Conservation (phyloP, 2,329 filamentous ascomycete genomes). For the Fusarium oligoseptatum region DNA sequence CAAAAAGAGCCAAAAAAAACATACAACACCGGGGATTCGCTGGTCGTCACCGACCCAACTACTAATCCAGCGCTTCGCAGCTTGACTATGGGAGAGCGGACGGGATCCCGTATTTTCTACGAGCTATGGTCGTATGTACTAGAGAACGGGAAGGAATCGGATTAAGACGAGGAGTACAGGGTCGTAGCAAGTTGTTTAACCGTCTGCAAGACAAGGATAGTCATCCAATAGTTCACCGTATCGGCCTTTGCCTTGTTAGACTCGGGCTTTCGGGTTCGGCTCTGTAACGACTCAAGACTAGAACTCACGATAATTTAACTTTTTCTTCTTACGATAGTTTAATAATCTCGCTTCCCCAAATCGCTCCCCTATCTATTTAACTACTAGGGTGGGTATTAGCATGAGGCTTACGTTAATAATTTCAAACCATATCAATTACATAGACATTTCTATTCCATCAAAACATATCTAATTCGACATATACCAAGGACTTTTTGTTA, state of each 20-base stretch:
- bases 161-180: not conserved
- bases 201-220: not conserved
- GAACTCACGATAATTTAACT: not conserved
- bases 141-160: not conserved
- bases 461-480: not conserved
- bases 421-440: not conserved
- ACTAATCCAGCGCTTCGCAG: constrained; percentile 10
- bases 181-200: not conserved
- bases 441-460: not conserved
- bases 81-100: constrained; percentile 9
- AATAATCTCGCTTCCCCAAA: not conserved
- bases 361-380: not conserved
- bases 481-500: not conserved
- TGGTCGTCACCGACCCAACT: constrained; percentile 10
- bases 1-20: not conserved
- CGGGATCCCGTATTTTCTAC: constrained; percentile 11
- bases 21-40: constrained; percentile 18
- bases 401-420: not conserved
- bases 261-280: not conserved
- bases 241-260: not conserved
- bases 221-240: not conserved
- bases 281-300: not conserved
- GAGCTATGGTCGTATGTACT: constrained; percentile 13
- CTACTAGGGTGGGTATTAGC: not conserved
- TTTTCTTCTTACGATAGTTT: not conserved